A percentile compares a stretch with the other conserved stretches of the same genome.
These are phyloP conservation scores for Priceomyces castillae DNA, from an alignment of 805 yeast species.

Conservation along the genomic window DNA sequence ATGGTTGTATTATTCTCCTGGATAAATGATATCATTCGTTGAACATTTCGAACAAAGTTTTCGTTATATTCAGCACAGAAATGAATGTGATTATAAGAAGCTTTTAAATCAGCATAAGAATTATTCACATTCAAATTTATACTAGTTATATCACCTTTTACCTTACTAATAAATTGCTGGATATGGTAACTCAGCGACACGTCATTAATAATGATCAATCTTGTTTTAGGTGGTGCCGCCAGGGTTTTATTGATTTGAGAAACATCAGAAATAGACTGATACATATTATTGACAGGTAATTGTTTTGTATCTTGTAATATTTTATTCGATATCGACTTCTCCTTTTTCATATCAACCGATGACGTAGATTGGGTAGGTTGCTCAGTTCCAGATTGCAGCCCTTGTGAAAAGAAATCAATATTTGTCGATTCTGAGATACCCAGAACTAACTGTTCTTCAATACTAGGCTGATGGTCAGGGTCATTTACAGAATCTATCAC, in stretches of 20 bases:
- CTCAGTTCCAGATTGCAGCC: not conserved
- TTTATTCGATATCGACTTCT: too few relatives aligned
- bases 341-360: not conserved
- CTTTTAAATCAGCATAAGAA: conserved; percentile 1
- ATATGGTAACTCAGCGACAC: not conserved
- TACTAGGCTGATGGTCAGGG: not conserved
- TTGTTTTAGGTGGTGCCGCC: too few relatives aligned
- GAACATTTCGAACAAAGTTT: conserved; percentile 24
- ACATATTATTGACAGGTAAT: too few relatives aligned
- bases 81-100: conserved; percentile 21
- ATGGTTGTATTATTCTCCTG: conserved; percentile 15
- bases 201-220: not conserved
- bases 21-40: conserved; percentile 20
- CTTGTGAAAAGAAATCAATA: not conserved
- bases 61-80: conserved; percentile 32
- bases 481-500: not conserved
- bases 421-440: not conserved
- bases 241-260: too few relatives aligned
- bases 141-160: not conserved
- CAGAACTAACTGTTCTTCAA: not conserved
- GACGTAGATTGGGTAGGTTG: not conserved
- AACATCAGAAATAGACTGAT: too few relatives aligned
- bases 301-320: too few relatives aligned
- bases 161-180: not conserved
- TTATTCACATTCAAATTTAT: not conserved